Evolutionary conservation across 257 asterid species (phyloP).

Genomic region (Scutellaria minor): DNA sequence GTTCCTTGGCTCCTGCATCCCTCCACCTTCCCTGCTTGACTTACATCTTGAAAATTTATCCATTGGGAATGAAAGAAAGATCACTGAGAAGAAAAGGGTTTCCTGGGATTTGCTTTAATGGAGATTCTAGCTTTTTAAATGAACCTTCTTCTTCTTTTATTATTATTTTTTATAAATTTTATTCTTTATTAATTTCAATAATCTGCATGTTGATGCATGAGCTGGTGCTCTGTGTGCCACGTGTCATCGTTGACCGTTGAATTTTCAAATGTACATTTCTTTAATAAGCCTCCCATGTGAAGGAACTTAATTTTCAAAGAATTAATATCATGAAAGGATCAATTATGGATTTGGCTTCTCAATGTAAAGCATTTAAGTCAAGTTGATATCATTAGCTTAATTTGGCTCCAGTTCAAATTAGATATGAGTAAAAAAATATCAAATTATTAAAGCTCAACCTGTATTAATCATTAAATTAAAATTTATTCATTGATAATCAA

Average conservation of each 20-base stretch:
- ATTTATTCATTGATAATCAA: too few relatives aligned
- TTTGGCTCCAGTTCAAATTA: too few relatives aligned
- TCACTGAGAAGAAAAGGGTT: background rate
- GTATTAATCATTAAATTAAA: too few relatives aligned
- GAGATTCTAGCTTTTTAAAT: background rate
- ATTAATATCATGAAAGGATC: too few relatives aligned
- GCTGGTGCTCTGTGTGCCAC: slow-evolving; percentile 38
- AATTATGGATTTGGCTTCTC: too few relatives aligned
- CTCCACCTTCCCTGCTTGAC: slow-evolving; percentile 47
- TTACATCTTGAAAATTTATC: slow-evolving; percentile 62
- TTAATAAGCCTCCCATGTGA: slow-evolving; percentile 15
- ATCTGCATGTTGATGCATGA: slow-evolving; percentile 26
- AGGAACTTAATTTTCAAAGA: background rate
- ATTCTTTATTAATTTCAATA: too few relatives aligned
- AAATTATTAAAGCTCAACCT: too few relatives aligned
- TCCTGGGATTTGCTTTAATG: slow-evolving; percentile 26
- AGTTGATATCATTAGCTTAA: too few relatives aligned
- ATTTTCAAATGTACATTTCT: background rate
- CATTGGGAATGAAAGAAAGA: slow-evolving; percentile 16
- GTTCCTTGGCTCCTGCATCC: slow-evolving; percentile 45
- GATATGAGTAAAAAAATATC: too few relatives aligned
- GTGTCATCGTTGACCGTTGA: slow-evolving; percentile 38
- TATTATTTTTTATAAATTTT: background rate
- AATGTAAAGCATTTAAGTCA: too few relatives aligned
- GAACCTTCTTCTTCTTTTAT: background rate